These are phyloP conservation scores for Bassia scoparia DNA, from an alignment of 148 eudicot species.

Conservation along the genomic window DNA sequence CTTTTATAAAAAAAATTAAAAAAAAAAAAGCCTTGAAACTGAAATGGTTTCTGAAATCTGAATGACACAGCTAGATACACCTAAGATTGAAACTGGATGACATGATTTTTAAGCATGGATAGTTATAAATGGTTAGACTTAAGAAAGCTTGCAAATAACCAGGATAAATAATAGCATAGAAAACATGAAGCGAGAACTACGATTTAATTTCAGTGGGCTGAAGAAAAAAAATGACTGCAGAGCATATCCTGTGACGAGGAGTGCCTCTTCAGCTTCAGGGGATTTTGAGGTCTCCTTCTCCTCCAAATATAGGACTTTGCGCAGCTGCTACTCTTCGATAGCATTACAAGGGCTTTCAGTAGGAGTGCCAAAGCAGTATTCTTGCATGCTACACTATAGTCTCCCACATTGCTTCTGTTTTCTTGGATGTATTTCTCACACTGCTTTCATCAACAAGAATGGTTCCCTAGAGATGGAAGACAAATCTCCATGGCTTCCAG, in stretches of 20 bases:
- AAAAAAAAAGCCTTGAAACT: too few relatives aligned
- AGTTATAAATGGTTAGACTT: not conserved
- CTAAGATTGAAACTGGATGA: not conserved
- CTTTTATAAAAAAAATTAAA: too few relatives aligned
- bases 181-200: conserved; percentile 8
- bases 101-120: not conserved
- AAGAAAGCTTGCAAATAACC: not conserved
- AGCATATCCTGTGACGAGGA: conserved; percentile 12
- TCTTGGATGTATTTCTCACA: conserved; percentile 20
- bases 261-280: conserved; percentile 27
- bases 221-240: conserved; percentile 18
- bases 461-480: conserved; percentile 12
- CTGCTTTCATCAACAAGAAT: conserved; percentile 15
- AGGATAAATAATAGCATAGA: not conserved
- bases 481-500: not conserved
- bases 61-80: not conserved
- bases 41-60: too few relatives aligned
- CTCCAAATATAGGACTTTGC: conserved; percentile 8
- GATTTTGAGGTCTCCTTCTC: conserved; percentile 30
- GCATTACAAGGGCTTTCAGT: conserved; percentile 25
- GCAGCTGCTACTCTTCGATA: conserved; percentile 24
- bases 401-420: conserved; percentile 13
- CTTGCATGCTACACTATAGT: conserved; percentile 21
- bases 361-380: conserved; percentile 12
- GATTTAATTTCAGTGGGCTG: not conserved